Conservation (phyloP, 1,284 basidiomycete species). For the Malassezia psittaci region DNA sequence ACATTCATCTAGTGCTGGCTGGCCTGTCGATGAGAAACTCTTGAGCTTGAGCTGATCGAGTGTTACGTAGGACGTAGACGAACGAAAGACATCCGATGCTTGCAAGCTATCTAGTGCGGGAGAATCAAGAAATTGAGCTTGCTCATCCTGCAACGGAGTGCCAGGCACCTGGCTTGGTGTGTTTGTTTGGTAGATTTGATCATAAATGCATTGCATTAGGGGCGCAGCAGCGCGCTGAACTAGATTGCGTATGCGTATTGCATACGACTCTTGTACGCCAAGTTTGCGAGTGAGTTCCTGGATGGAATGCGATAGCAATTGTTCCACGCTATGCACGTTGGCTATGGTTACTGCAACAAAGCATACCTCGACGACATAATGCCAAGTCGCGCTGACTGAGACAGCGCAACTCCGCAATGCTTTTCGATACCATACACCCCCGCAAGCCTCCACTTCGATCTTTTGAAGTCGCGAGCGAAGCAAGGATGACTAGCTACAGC, state of each 20-base stretch:
- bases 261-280: neutral
- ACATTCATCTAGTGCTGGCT: slow-evolving; percentile 20
- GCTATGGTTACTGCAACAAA: neutral
- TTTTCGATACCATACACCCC: too few species aligned
- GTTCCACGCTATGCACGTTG: slow-evolving; percentile 5
- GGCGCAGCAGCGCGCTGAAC: slow-evolving; percentile 8
- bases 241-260: neutral
- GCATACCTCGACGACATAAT: slow-evolving; percentile 8
- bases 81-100: too few species aligned
- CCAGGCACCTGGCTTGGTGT: neutral
- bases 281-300: slow-evolving; percentile 1
- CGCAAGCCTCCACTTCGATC: too few species aligned
- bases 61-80: too few species aligned
- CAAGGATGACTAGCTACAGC: too few species aligned
- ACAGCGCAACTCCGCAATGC: too few species aligned
- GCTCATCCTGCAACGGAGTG: slow-evolving; percentile 4
- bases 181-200: neutral
- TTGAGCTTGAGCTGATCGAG: neutral
- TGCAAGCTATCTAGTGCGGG: neutral
- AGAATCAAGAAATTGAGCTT: neutral
- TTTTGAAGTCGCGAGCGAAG: too few species aligned
- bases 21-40: neutral
- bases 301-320: neutral
- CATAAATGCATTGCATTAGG: neutral
- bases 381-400: slow-evolving; percentile 12